Conservation (phyloP, 1,284 basidiomycete species). For the Megacollybia platyphylla region DNA sequence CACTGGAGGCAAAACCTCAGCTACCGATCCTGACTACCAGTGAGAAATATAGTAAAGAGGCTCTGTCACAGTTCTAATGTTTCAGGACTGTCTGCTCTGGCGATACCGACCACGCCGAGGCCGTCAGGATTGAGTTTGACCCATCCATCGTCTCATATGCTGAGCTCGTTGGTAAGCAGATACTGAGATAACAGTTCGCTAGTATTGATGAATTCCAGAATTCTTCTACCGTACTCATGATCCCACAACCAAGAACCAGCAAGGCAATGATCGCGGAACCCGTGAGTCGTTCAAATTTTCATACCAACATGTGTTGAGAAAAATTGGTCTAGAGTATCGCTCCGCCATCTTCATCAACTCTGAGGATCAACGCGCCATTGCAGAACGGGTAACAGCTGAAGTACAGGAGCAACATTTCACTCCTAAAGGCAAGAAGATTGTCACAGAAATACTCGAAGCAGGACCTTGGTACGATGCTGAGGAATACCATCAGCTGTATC, state of each 20-base stretch:
- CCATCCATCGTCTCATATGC: slow-evolving; percentile 66
- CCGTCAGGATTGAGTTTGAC: slow-evolving; percentile 79
- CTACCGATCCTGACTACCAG: slow-evolving; percentile 26
- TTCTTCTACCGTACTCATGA: slow-evolving; percentile 95
- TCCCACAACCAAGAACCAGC: slow-evolving; percentile 73
- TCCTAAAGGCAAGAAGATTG: slow-evolving; percentile 66
- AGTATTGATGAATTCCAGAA: slow-evolving; percentile 29
- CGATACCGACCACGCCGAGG: slow-evolving; percentile 82
- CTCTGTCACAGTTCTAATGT: slow-evolving; percentile 34
- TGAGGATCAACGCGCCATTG: slow-evolving; percentile 65
- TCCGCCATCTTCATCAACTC: slow-evolving; percentile 84
- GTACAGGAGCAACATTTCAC: slow-evolving; percentile 78
- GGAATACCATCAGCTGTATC: slow-evolving; percentile 77
- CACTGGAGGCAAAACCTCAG: slow-evolving; percentile 59
- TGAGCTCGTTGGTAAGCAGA: slow-evolving; percentile 62
- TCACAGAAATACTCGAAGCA: slow-evolving; percentile 59
- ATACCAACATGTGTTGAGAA: not conserved
- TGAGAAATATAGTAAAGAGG: slow-evolving; percentile 10
- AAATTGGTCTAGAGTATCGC: slow-evolving; percentile 63
- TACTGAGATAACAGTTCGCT: not conserved
- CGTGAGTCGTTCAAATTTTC: slow-evolving; percentile 36
- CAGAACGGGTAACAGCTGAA: slow-evolving; percentile 72
- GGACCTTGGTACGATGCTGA: slow-evolving; percentile 77
- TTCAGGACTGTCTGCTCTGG: slow-evolving; percentile 79
- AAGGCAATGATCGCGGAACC: slow-evolving; percentile 68